These are phyloP conservation scores for Leptographium radiaticola DNA, from an alignment of 2,329 filamentous ascomycete genomes.

Conservation along the genomic window DNA sequence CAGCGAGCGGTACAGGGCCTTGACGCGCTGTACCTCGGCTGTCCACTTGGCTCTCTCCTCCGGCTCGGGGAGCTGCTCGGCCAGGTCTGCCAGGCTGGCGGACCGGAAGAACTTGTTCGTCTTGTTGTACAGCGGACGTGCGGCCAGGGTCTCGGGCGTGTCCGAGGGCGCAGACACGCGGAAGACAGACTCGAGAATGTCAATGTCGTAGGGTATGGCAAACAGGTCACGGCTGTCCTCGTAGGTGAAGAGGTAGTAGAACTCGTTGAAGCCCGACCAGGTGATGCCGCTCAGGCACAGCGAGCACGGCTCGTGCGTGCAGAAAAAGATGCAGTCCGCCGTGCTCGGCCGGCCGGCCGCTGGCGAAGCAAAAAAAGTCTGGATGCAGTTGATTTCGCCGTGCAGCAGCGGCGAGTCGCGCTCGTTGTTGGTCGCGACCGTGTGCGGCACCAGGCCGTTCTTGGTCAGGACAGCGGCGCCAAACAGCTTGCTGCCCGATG, in stretches of 20 bases:
- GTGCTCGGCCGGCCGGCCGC: slow-evolving; percentile 18
- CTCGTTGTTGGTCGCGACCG: slow-evolving; percentile 44
- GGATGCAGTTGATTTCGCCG: slow-evolving; percentile 49
- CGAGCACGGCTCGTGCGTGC: slow-evolving; percentile 46
- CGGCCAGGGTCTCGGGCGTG: slow-evolving; percentile 22
- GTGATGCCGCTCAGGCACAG: slow-evolving; percentile 44
- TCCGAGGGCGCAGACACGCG: slow-evolving; percentile 28
- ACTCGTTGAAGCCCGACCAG: slow-evolving; percentile 42
- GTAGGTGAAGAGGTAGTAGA: slow-evolving; percentile 47
- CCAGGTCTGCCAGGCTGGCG: slow-evolving; percentile 27
- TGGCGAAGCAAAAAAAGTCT: slow-evolving; percentile 36
- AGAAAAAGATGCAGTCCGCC: slow-evolving; percentile 41
- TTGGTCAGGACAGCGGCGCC: slow-evolving; percentile 40
- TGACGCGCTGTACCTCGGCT: slow-evolving; percentile 32
- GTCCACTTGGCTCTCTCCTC: slow-evolving; percentile 20
- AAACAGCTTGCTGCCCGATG: slow-evolving; percentile 41
- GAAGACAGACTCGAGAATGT: slow-evolving; percentile 43
- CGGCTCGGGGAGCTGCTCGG: slow-evolving; percentile 22
- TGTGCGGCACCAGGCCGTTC: slow-evolving; percentile 26
- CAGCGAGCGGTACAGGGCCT: slow-evolving; percentile 31
- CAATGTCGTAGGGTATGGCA: slow-evolving; percentile 42
- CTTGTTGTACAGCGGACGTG: slow-evolving; percentile 37
- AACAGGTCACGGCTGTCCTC: slow-evolving; percentile 44
- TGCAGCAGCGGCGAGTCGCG: slow-evolving; percentile 40
- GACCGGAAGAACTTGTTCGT: slow-evolving; percentile 41